phyloP scores from a whole-genome alignment of 768 basidiomycete genomes.

The Amanita inopinata region DNA sequence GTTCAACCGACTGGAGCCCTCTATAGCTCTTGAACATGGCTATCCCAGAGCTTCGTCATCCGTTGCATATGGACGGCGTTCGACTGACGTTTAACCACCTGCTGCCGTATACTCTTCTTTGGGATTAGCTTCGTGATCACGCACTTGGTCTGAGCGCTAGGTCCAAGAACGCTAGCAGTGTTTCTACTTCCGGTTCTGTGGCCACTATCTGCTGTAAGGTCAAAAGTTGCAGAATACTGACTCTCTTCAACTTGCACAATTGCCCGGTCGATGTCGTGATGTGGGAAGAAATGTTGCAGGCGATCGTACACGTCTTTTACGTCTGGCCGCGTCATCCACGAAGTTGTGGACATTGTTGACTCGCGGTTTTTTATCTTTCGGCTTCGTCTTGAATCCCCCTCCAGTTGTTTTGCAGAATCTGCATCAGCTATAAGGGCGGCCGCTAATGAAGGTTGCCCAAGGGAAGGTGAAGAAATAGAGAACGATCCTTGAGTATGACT shows the following conservation, averaged over 20 bases:
- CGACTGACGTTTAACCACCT: slow-evolving; percentile 43
- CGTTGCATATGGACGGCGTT: slow-evolving; percentile 29
- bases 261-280: slow-evolving; percentile 80
- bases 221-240: background rate
- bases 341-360: background rate
- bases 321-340: slow-evolving; percentile 41
- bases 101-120: slow-evolving; percentile 70
- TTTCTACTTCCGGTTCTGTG: no score
- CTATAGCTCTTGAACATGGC: slow-evolving; percentile 29
- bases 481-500: background rate
- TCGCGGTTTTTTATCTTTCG: background rate
- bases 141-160: slow-evolving; percentile 15
- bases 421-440: no score
- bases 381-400: background rate
- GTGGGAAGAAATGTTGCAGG: slow-evolving; percentile 80
- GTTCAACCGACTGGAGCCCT: background rate
- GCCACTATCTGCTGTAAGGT: background rate
- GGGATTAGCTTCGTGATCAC: slow-evolving; percentile 61
- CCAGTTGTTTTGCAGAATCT: no score
- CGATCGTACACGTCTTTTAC: slow-evolving; percentile 74
- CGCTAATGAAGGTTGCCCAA: slow-evolving; percentile 2
- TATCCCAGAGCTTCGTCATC: slow-evolving; percentile 34
- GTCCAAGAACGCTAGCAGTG: no score
- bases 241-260: slow-evolving; percentile 44
- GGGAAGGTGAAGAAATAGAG: slow-evolving; percentile 1